phyloP scores from a whole-genome alignment of 2,329 filamentous ascomycete genomes.

The Aplosporella prunicola region DNA sequence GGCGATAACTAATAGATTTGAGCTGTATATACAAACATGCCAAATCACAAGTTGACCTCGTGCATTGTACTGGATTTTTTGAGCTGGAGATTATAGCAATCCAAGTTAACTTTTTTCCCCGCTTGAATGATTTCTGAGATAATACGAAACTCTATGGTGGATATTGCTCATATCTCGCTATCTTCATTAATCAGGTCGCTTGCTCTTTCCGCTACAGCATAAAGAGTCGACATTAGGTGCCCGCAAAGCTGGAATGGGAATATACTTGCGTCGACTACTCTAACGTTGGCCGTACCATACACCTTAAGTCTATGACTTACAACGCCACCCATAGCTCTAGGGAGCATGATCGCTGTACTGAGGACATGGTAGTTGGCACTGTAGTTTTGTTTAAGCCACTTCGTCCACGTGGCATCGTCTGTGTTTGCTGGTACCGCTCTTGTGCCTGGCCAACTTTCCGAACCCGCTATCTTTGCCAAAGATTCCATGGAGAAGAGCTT shows the following conservation, averaged over 20 bases:
- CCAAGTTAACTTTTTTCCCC: too few relatives aligned
- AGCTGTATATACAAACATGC: too few relatives aligned
- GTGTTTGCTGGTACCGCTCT: slow-evolving; percentile 14
- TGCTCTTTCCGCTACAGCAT: slow-evolving; percentile 24
- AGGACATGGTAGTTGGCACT: slow-evolving; percentile 24
- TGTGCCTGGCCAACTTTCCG: slow-evolving; percentile 15
- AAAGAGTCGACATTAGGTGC: slow-evolving; percentile 22
- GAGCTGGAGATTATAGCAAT: too few relatives aligned
- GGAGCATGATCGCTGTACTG: slow-evolving; percentile 25
- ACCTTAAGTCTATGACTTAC: slow-evolving; percentile 20
- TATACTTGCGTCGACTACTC: slow-evolving; percentile 24
- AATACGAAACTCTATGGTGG: too few relatives aligned
- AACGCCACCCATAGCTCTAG: slow-evolving; percentile 22
- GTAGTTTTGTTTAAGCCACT: slow-evolving; percentile 13
- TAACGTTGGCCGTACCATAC: slow-evolving; percentile 22
- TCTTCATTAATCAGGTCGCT: slow-evolving; percentile 21
- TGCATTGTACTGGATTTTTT: too few relatives aligned
- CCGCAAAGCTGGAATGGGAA: slow-evolving; percentile 24
- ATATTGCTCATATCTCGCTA: not conserved
- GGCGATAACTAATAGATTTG: too few relatives aligned
- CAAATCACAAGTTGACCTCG: too few relatives aligned
- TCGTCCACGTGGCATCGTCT: slow-evolving; percentile 15
- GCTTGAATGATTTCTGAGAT: too few relatives aligned
- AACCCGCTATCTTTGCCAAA: slow-evolving; percentile 17
- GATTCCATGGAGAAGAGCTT: slow-evolving; percentile 23